phyloP scores from a whole-genome alignment of 2,329 filamentous ascomycete species.

The Macroventuria anomochaeta region DNA sequence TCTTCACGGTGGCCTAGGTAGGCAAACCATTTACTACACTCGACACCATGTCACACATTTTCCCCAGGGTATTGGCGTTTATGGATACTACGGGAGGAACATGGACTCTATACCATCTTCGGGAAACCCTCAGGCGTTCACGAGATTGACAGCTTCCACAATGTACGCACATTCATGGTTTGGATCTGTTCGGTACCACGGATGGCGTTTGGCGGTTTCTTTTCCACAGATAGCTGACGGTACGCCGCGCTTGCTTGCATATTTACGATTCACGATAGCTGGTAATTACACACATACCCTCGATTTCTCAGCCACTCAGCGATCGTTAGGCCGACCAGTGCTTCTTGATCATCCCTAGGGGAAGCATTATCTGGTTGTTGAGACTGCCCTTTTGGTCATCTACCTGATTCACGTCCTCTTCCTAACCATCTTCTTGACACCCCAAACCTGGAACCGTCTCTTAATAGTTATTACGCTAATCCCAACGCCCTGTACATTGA shows the following conservation, averaged over 20 bases:
- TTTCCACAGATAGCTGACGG: not conserved
- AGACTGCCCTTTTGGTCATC: too few species aligned
- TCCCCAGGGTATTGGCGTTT: not conserved
- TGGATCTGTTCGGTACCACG: not conserved
- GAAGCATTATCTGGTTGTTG: too few species aligned
- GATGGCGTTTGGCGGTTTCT: not conserved
- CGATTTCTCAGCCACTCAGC: not conserved
- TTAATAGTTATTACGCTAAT: too few species aligned
- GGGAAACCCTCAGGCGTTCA: not conserved
- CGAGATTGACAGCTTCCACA: not conserved
- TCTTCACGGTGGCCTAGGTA: conserved; percentile 22
- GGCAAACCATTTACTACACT: not conserved
- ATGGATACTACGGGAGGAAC: not conserved
- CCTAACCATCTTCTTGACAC: too few species aligned
- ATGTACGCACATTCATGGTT: not conserved
- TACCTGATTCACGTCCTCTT: too few species aligned
- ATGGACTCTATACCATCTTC: not conserved
- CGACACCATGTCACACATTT: not conserved
- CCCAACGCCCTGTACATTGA: too few species aligned
- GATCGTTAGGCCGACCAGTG: not conserved
- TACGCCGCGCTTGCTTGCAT: conserved; percentile 11
- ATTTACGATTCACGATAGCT: conserved; percentile 14
- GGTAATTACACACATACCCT: conserved; percentile 9
- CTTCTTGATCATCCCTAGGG: too few species aligned
- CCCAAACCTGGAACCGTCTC: too few species aligned